phyloP scores from a whole-genome alignment of 2,329 filamentous ascomycete genomes.

The Ophiostoma montium region DNA sequence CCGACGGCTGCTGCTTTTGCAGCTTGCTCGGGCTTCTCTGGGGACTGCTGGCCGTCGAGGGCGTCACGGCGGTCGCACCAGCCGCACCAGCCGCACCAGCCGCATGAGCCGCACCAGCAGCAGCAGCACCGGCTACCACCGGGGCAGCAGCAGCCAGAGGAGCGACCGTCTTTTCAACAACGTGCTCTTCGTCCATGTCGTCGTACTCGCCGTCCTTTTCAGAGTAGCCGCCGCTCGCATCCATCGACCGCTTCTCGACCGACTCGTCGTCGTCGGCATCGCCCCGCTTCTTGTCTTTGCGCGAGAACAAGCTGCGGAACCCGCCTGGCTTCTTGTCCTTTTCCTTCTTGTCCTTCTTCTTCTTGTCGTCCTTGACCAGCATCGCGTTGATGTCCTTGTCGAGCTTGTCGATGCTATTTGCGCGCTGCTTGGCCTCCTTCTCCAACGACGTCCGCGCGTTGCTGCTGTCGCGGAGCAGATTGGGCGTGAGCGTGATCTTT shows the following conservation, averaged over 20 bases:
- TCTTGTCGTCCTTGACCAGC: slow-evolving; percentile 53
- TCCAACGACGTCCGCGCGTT: slow-evolving; percentile 37
- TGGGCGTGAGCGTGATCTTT: slow-evolving; percentile 93
- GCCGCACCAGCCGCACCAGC: neutral
- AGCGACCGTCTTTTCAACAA: slow-evolving; percentile 26
- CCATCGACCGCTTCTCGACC: slow-evolving; percentile 48
- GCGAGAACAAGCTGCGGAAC: slow-evolving; percentile 47
- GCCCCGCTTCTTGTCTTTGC: slow-evolving; percentile 45
- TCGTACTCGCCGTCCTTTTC: slow-evolving; percentile 28
- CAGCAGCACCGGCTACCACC: neutral
- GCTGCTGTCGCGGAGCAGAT: slow-evolving; percentile 72
- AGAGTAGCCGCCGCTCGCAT: slow-evolving; percentile 20
- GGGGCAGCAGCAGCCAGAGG: slow-evolving; percentile 2
- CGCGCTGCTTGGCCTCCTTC: slow-evolving; percentile 40
- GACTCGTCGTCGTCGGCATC: slow-evolving; percentile 41
- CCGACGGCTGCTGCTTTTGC: slow-evolving; percentile 49
- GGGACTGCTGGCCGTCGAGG: slow-evolving; percentile 16
- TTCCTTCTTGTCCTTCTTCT: slow-evolving; percentile 58
- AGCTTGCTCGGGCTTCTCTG: slow-evolving; percentile 53
- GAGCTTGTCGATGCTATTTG: slow-evolving; percentile 62
- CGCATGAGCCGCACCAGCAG: neutral
- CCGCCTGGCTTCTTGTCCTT: slow-evolving; percentile 50
- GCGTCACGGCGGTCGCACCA: slow-evolving; percentile 23
- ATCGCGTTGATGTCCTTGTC: slow-evolving; percentile 40
- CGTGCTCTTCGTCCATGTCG: slow-evolving; percentile 29